These are phyloP conservation scores for Dictyophora rubrovolvata DNA, from an alignment of 768 basidiomycete species.

Conservation along the genomic window DNA sequence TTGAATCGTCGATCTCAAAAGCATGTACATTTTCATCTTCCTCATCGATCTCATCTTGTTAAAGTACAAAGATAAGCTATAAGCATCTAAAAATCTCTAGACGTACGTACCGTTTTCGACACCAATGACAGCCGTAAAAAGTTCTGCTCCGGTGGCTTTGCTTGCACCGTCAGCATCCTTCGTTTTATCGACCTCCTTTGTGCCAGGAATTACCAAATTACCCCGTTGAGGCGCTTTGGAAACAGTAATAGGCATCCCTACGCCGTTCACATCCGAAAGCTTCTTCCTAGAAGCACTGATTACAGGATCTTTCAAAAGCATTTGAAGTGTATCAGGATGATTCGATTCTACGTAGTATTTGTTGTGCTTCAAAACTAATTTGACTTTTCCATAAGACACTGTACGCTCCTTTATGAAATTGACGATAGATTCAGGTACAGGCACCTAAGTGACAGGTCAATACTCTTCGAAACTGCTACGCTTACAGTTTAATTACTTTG, in stretches of 20 bases:
- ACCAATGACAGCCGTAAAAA: conserved; percentile 95
- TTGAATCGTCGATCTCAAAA: conserved; percentile 88
- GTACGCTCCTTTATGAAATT: conserved; percentile 89
- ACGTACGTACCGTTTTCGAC: conserved; percentile 65
- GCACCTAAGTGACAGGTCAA: conserved; percentile 47
- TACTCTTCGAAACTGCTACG: background rate
- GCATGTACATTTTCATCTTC: conserved; percentile 97
- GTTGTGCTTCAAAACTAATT: conserved; percentile 96
- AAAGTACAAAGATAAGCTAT: background rate
- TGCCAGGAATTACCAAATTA: conserved; percentile 80
- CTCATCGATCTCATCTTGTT: conserved; percentile 87
- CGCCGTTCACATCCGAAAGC: conserved; percentile 31
- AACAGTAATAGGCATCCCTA: conserved; percentile 66
- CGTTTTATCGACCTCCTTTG: conserved; percentile 50
- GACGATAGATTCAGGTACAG: conserved; percentile 80
- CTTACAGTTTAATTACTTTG: conserved; percentile 35
- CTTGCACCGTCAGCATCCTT: conserved; percentile 38
- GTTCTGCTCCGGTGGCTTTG: conserved; percentile 51
- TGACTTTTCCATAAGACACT: conserved; percentile 94
- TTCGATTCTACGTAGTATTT: conserved; percentile 95
- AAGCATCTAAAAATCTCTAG: background rate
- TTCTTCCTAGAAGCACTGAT: conserved; percentile 80
- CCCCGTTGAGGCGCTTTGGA: conserved; percentile 76
- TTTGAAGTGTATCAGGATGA: conserved; percentile 86
- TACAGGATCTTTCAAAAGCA: conserved; percentile 73